phyloP scores from a whole-genome alignment of 129 eudicot species.

The Flaveria linearis region DNA sequence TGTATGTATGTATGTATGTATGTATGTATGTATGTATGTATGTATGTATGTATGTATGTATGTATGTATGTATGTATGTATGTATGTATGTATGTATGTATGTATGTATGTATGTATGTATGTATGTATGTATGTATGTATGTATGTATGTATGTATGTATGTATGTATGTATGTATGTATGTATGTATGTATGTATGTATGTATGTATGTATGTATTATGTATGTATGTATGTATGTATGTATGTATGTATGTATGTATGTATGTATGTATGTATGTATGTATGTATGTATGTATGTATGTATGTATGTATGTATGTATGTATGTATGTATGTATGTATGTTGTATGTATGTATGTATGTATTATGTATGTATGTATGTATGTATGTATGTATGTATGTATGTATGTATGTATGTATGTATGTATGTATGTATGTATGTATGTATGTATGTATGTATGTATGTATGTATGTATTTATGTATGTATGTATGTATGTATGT shows the following conservation, averaged over 20 bases:
- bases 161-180: not conserved
- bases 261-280: not conserved
- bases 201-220: not conserved
- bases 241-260: not conserved
- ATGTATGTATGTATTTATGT: not conserved
- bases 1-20: not conserved
- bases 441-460: not conserved
- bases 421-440: not conserved
- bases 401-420: not conserved
- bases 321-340: not conserved
- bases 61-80: not conserved
- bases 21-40: not conserved
- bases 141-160: not conserved
- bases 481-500: not conserved
- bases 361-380: not conserved
- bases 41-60: not conserved
- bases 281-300: not conserved
- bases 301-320: not conserved
- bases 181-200: not conserved
- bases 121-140: not conserved
- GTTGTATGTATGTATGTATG: not conserved
- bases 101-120: not conserved
- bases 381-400: not conserved
- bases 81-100: not conserved
- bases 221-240: not conserved